Conservation (phyloP, 2,329 filamentous ascomycete genomes). For the Venturia effusa region DNA sequence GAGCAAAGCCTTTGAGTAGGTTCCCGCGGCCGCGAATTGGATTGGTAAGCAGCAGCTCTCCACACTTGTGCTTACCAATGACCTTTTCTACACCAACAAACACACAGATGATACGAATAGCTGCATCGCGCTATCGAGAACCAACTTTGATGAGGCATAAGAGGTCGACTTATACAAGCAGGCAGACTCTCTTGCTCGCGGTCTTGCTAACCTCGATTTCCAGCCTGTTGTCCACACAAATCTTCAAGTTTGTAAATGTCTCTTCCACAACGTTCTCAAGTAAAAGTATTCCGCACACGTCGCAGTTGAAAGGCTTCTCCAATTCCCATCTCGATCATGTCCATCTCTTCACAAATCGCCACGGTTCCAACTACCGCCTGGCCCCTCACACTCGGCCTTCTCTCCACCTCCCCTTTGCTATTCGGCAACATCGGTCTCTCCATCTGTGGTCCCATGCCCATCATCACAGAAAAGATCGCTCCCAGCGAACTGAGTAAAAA, state of each 20-base stretch:
- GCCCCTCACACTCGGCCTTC: background rate
- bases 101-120: background rate
- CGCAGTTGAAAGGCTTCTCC: too few relatives aligned
- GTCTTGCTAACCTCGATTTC: background rate
- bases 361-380: background rate
- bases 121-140: background rate
- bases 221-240: background rate
- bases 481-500: background rate
- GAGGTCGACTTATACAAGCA: background rate
- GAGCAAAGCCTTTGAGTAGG: too few relatives aligned
- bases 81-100: background rate
- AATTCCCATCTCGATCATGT: background rate
- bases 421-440: conserved; percentile 5
- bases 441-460: background rate
- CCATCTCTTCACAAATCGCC: background rate
- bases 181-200: background rate
- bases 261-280: background rate
- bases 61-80: background rate
- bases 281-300: background rate
- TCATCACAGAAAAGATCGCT: background rate
- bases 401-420: background rate
- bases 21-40: background rate
- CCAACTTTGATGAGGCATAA: background rate
- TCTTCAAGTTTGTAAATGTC: too few relatives aligned
- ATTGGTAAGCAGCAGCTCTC: background rate